These are phyloP conservation scores for Calonectria pseudoturangicola DNA, from an alignment of 2,329 filamentous ascomycete species.

Conservation along the genomic window DNA sequence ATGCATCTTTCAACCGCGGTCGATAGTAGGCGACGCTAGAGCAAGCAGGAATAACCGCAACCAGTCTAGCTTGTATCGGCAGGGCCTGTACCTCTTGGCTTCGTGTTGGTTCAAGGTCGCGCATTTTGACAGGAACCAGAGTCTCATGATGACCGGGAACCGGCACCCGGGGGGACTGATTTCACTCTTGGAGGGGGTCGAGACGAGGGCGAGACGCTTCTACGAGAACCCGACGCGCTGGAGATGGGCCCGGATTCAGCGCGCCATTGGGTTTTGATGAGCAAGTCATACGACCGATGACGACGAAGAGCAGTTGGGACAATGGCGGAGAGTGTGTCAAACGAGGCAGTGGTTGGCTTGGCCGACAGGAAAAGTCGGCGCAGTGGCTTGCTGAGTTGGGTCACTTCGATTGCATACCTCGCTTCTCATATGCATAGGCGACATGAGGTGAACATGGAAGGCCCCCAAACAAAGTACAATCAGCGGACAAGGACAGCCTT, in stretches of 20 bases:
- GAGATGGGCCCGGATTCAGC: neutral
- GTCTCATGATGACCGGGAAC: constrained; percentile 27
- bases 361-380: constrained; percentile 28
- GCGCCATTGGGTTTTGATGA: neutral
- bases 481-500: constrained; percentile 3
- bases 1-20: constrained; percentile 25
- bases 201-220: constrained; percentile 1
- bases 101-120: constrained; percentile 28
- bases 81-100: constrained; percentile 37
- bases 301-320: neutral
- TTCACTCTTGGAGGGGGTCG: neutral
- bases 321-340: neutral
- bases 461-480: neutral
- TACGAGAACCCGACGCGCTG: constrained; percentile 22
- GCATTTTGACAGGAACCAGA: constrained; percentile 28
- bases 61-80: constrained; percentile 45
- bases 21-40: constrained; percentile 45
- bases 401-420: neutral
- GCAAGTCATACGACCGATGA: constrained; percentile 31
- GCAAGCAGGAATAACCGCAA: constrained; percentile 46
- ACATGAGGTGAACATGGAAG: constrained; percentile 11
- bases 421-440: constrained; percentile 15
- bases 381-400: constrained; percentile 36
- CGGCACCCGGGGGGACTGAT: constrained; percentile 21
- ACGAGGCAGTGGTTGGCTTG: constrained; percentile 6